These are phyloP conservation scores for Tolypocladium tropicale DNA, from an alignment of 2,329 filamentous ascomycete species.

Conservation along the genomic window DNA sequence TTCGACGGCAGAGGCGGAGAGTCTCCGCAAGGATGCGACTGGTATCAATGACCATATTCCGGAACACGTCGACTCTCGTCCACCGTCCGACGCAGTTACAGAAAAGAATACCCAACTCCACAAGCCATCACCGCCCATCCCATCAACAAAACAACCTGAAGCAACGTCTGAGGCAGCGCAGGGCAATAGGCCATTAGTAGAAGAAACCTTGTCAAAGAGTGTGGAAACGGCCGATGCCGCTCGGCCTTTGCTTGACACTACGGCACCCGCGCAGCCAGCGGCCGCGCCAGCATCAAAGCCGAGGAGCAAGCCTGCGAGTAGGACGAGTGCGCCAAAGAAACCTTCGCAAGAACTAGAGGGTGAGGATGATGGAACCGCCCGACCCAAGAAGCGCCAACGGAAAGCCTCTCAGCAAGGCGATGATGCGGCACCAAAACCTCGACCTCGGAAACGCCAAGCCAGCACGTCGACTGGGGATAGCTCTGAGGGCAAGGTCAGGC, in stretches of 20 bases:
- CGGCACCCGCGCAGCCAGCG: not conserved
- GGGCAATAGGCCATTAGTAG: not conserved
- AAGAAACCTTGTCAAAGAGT: not conserved
- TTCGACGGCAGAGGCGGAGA: not conserved
- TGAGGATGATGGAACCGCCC: slow-evolving; percentile 9
- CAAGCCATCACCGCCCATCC: not conserved
- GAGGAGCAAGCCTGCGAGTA: not conserved
- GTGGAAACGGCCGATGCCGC: not conserved
- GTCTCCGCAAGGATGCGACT: not conserved
- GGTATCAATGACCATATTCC: not conserved
- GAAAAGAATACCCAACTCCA: not conserved
- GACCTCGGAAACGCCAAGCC: slow-evolving; percentile 17
- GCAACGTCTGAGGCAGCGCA: not conserved
- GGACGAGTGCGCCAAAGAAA: not conserved
- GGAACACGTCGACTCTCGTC: not conserved
- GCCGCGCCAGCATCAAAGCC: slow-evolving; percentile 3
- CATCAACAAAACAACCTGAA: not conserved
- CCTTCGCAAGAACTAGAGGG: slow-evolving; percentile 1
- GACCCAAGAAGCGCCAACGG: slow-evolving; percentile 21
- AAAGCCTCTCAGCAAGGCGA: slow-evolving; percentile 15
- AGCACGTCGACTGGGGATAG: slow-evolving; percentile 11
- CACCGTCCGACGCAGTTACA: not conserved
- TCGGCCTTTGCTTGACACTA: not conserved
- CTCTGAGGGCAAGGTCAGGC: slow-evolving; percentile 11
- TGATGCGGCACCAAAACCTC: slow-evolving; percentile 8